These are phyloP conservation scores for Cladophialophora chaetospira DNA, from an alignment of 2,329 filamentous ascomycete species.

Conservation along the genomic window DNA sequence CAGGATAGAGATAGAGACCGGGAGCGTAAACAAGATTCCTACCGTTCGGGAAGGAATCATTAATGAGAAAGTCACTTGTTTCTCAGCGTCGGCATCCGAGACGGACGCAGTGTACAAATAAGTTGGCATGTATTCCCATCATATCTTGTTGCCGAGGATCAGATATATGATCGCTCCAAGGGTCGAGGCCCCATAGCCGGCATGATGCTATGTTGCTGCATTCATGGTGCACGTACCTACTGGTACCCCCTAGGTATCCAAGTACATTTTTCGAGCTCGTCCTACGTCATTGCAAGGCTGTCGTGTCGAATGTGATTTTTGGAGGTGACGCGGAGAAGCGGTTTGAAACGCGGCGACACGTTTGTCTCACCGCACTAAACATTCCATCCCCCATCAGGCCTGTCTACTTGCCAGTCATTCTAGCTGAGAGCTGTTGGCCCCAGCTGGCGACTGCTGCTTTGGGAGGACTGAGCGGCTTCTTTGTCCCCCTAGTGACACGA, in stretches of 20 bases:
- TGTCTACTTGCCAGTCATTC: not conserved
- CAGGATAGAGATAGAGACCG: conserved; percentile 40
- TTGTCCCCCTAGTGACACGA: conserved; percentile 7
- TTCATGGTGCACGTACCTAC: too few species aligned
- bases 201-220: too few species aligned
- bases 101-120: too few species aligned
- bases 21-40: not conserved
- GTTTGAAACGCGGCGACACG: conserved; percentile 5
- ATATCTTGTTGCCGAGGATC: too few species aligned
- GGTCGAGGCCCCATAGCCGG: too few species aligned
- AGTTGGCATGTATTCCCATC: too few species aligned
- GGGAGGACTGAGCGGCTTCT: conserved; percentile 1
- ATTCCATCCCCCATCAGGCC: conserved; percentile 3
- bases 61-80: not conserved
- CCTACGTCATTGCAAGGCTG: conserved; percentile 30
- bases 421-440: conserved; percentile 5
- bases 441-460: not conserved
- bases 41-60: conserved; percentile 4
- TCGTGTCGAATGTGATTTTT: not conserved
- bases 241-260: too few species aligned
- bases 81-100: too few species aligned
- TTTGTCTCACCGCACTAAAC: conserved; percentile 26
- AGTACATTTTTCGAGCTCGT: conserved; percentile 5
- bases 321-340: conserved; percentile 11
- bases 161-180: too few species aligned